phyloP scores from a whole-genome alignment of 495 filamentous ascomycete genomes.

The Trichocladium antarcticum region DNA sequence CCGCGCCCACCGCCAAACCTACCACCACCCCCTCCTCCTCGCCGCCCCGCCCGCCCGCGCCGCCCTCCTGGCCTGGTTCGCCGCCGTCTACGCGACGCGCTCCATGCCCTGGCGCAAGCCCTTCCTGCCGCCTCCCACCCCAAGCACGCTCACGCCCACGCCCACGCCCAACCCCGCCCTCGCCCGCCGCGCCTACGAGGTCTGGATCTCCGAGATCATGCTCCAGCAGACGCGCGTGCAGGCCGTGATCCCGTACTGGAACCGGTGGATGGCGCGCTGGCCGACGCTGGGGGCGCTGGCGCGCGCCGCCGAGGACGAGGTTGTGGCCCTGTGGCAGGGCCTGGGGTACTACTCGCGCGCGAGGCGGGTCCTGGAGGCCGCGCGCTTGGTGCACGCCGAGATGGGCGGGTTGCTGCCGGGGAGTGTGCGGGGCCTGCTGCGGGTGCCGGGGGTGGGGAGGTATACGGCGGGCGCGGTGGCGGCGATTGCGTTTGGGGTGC shows the following conservation, averaged over 20 bases:
- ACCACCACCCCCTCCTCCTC: conserved; percentile 36
- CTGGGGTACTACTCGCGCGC: conserved; percentile 40
- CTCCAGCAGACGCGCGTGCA: conserved; percentile 42
- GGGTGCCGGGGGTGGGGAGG: conserved; percentile 35
- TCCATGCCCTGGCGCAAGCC: conserved; percentile 41
- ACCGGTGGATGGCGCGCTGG: conserved; percentile 35
- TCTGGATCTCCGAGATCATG: conserved; percentile 43
- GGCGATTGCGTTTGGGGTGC: conserved; percentile 35
- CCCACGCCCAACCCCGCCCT: conserved; percentile 8
- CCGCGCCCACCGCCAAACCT: conserved; percentile 20
- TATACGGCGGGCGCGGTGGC: conserved; percentile 40
- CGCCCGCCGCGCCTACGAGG: conserved; percentile 37
- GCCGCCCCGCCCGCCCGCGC: conserved; percentile 14
- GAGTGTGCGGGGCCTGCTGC: conserved; percentile 21
- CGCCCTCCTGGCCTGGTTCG: conserved; percentile 34
- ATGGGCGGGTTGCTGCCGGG: conserved; percentile 25
- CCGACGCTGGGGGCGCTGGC: conserved; percentile 33
- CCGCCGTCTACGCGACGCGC: conserved; percentile 23
- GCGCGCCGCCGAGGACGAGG: conserved; percentile 26
- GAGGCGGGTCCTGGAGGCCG: conserved; percentile 30
- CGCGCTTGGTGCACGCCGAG: conserved; percentile 22
- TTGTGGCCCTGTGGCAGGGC: conserved; percentile 32
- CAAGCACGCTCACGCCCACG: conserved; percentile 8
- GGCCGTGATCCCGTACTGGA: conserved; percentile 35
- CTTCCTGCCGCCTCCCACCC: conserved; percentile 21